Conservation (phyloP, 441 rosid species). For the Flueggea neowawraea region DNA sequence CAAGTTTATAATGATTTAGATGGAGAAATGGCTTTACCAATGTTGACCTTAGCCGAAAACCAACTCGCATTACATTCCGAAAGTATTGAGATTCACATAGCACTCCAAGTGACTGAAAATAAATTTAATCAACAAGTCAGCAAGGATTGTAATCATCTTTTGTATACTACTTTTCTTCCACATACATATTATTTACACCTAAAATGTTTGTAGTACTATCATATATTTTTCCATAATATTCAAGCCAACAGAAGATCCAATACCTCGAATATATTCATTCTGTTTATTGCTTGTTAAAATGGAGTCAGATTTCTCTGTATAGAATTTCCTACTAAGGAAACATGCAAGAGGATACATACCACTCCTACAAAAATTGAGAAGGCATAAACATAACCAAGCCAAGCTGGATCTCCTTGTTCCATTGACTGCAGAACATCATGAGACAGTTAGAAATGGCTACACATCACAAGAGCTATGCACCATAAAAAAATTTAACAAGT, state of each 20-base stretch:
- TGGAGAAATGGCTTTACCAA: constrained; percentile 51
- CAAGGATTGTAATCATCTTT: background rate
- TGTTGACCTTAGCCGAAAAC: constrained; percentile 86
- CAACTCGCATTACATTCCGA: constrained; percentile 85
- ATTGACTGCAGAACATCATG: constrained; percentile 64
- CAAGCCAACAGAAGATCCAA: too few relatives aligned
- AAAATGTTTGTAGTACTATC: too few relatives aligned
- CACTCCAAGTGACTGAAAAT: constrained; percentile 67
- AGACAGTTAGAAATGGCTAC: constrained; percentile 8
- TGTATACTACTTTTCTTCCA: too few relatives aligned
- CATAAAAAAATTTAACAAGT: too few relatives aligned
- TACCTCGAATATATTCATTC: too few relatives aligned
- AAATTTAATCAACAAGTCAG: constrained; percentile 18
- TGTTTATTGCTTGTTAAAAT: too few relatives aligned
- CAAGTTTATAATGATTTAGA: constrained; percentile 3
- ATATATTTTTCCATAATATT: too few relatives aligned
- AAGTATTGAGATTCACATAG: constrained; percentile 81
- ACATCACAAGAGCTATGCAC: constrained; percentile 1
- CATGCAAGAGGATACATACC: constrained; percentile 63
- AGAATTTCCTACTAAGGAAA: constrained; percentile 1
- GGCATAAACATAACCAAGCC: constrained; percentile 88
- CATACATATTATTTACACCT: too few relatives aligned
- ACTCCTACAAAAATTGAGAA: constrained; percentile 78
- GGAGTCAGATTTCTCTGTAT: background rate
- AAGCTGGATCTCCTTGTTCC: constrained; percentile 92